Evolutionary conservation across 2,329 filamentous ascomycete genomes (phyloP), one percentile per base, ranked within the genome.

Genomic region (Clarireedia paspali): DNA sequence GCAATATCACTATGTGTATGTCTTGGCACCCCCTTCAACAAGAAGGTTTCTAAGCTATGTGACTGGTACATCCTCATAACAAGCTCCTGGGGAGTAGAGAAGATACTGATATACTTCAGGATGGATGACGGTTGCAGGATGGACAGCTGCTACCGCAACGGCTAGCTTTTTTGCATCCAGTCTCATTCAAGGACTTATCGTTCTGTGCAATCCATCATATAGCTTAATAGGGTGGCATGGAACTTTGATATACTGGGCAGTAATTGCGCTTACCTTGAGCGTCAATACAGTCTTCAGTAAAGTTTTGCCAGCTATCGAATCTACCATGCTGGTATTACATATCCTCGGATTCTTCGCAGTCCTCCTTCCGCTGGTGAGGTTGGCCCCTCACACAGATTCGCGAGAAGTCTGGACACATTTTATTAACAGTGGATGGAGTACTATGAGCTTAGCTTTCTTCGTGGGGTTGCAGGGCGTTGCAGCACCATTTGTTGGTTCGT

Each of bases 101-200:
- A 9, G 7, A 12, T 42, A 10, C 6, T n/a, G 2, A 45, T 24
- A 10, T 23, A 6, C 24, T 26, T 14, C 14, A 56, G 55, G 75
- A 52, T 78, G 76, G 77, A 65, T 77, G 45, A 74, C 74, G 63
- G 78, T 87, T 27, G 81, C 88, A 36, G 88, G 87, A 56, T 90
- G 90, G 73, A 84, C 89, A 66, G 88, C 84, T 63, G 89, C 90
- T 63, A 88, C 85, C 0, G 75, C 89, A 23, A 79, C 85, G 23
- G 85, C 23, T 73, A 73, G 17, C 72, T 77, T 64, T 74, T 77
- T 80, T 24, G 72, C 71, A 0, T 76, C 74, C 4, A 76, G 72
- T 39, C 73, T 79, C 66, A 74, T 79, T 47, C 74, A 76, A 59
- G 74, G 73, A 2, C 62, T 77, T 15, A 59, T 75, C 6, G 39